Conservation (phyloP, 495 filamentous ascomycete species). For the Glutinoglossum americanum region DNA sequence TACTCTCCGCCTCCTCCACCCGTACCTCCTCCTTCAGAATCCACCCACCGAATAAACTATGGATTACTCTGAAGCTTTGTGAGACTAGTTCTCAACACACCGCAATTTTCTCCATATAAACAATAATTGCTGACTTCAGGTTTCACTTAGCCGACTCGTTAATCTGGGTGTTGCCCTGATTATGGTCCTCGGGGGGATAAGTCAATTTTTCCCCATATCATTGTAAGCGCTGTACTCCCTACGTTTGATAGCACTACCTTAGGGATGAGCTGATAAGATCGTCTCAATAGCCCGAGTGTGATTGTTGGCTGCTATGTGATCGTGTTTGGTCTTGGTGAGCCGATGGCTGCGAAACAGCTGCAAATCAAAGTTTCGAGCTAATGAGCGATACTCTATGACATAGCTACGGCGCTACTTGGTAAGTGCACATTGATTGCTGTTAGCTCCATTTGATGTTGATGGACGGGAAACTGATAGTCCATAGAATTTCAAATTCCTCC, state of each 20-base stretch:
- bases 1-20: not conserved
- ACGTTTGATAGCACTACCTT: not conserved
- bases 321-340: conserved; percentile 73
- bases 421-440: conserved; percentile 6
- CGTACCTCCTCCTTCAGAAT: no score
- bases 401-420: conserved; percentile 39
- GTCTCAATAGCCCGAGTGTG: conserved; percentile 30
- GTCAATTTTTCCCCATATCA: conserved; percentile 51
- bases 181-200: conserved; percentile 78
- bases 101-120: not conserved
- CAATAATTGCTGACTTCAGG: conserved; percentile 10
- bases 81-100: no score
- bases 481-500: conserved; percentile 86
- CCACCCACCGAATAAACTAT: not conserved
- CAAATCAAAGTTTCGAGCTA: not conserved
- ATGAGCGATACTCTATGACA: conserved; percentile 3
- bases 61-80: not conserved
- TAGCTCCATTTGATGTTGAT: not conserved
- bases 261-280: not conserved
- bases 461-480: not conserved
- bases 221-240: conserved; percentile 24
- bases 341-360: no score
- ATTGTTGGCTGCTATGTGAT: conserved; percentile 74
- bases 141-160: conserved; percentile 53
- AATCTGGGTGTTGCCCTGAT: conserved; percentile 75